Conservation (phyloP, 768 basidiomycete genomes). For the Wakefieldia striispora region DNA sequence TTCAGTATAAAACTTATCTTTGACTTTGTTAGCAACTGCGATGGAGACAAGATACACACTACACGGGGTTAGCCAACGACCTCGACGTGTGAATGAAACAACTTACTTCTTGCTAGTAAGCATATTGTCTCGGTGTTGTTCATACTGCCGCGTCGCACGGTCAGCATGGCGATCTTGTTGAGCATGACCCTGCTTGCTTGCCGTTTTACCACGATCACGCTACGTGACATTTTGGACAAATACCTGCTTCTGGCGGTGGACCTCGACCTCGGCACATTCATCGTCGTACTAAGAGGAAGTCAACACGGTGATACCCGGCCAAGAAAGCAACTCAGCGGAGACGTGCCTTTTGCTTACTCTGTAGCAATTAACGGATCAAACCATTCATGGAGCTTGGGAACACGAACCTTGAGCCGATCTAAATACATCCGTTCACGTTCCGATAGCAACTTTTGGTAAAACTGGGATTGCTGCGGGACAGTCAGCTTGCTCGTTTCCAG, state of each 20-base stretch:
- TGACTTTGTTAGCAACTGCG: constrained; percentile 64
- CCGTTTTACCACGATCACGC: constrained; percentile 5
- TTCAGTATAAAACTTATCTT: constrained; percentile 67
- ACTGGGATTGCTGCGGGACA: constrained; percentile 56
- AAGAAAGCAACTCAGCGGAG: background rate
- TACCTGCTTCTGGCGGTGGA: constrained; percentile 77
- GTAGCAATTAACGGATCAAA: constrained; percentile 3
- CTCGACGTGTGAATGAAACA: background rate
- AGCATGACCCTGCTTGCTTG: constrained; percentile 51
- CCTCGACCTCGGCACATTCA: constrained; percentile 71
- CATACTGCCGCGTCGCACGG: constrained; percentile 67
- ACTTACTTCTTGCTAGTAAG: constrained; percentile 75
- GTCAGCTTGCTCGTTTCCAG: constrained; percentile 6
- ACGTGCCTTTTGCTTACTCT: constrained; percentile 34
- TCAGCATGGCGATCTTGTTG: constrained; percentile 77
- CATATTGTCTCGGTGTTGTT: constrained; percentile 78
- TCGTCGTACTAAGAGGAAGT: constrained; percentile 63
- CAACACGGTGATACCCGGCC: background rate
- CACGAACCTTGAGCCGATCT: constrained; percentile 66
- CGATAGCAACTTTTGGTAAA: constrained; percentile 66
- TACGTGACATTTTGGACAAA: background rate
- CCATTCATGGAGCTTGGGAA: constrained; percentile 3
- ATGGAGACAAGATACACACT: constrained; percentile 73
- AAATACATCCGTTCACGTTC: constrained; percentile 68
- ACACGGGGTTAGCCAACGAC: constrained; percentile 1